Percentiles rank a stretch among this genome's conserved stretches.
Conservation (phyloP, 1,139 yeast species). For the Pichia sp. region DNA sequence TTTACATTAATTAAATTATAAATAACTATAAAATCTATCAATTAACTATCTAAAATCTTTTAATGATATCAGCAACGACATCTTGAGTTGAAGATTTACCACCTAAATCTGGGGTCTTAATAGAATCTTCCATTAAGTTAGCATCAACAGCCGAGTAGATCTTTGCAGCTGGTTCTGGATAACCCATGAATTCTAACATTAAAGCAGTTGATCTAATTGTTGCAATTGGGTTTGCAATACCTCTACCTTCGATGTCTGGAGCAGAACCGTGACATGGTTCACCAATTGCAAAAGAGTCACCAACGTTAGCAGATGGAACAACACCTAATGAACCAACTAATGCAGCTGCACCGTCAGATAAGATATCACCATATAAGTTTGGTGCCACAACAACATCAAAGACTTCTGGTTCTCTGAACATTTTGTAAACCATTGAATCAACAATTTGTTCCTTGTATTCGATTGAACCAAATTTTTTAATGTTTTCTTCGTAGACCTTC, state of each 20-base stretch:
- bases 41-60: constrained; percentile 36
- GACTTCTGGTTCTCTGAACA: constrained; percentile 96
- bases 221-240: constrained; percentile 94
- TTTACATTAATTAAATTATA: not conserved
- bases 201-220: constrained; percentile 96
- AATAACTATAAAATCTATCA: not conserved
- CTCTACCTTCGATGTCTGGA: constrained; percentile 95
- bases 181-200: constrained; percentile 95
- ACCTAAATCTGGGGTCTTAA: constrained; percentile 93
- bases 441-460: constrained; percentile 91
- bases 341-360: constrained; percentile 99
- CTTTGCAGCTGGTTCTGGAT: constrained; percentile 81
- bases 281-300: constrained; percentile 92
- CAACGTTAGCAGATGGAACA: constrained; percentile 97
- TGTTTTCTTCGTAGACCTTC: constrained; percentile 63
- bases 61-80: constrained; percentile 74
- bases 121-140: constrained; percentile 69
- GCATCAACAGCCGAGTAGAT: constrained; percentile 94
- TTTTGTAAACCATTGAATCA: constrained; percentile 97
- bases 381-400: constrained; percentile 98
- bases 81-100: constrained; percentile 82
- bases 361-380: constrained; percentile 92
- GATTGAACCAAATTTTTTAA: constrained; percentile 48
- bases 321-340: constrained; percentile 96
- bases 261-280: constrained; percentile 99